Evolutionary conservation across 1,139 yeast genomes (phyloP).

Genomic region (Blastobotrys ciferrii): DNA sequence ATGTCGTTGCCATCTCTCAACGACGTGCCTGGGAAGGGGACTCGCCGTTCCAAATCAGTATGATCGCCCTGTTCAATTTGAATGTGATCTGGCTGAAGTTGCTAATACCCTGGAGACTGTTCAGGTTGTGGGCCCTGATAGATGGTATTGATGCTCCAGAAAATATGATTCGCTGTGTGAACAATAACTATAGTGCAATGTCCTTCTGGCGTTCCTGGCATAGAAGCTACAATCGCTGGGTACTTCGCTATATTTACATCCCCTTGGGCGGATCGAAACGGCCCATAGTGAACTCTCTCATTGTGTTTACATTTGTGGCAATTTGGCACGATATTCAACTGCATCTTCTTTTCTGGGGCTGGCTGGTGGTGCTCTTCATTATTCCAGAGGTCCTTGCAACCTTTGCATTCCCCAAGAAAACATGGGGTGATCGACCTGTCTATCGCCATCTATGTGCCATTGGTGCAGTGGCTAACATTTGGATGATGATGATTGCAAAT

Average conservation of each 20-base stretch:
- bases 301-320: slow-evolving; percentile 96
- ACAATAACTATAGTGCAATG: slow-evolving; percentile 85
- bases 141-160: slow-evolving; percentile 97
- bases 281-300: slow-evolving; percentile 64
- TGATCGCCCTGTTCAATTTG: slow-evolving; percentile 89
- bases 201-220: slow-evolving; percentile 99
- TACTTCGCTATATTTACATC: slow-evolving; percentile 71
- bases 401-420: slow-evolving; percentile 35
- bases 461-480: slow-evolving; percentile 86
- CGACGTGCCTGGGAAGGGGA: slow-evolving; percentile 89
- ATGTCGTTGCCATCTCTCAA: slow-evolving; percentile 89
- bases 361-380: slow-evolving; percentile 84
- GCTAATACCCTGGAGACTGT: slow-evolving; percentile 92
- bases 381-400: slow-evolving; percentile 84
- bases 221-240: slow-evolving; percentile 88
- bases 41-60: slow-evolving; percentile 87
- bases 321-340: slow-evolving; percentile 97
- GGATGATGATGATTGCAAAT: slow-evolving; percentile 99
- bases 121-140: slow-evolving; percentile 84
- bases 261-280: slow-evolving; percentile 85
- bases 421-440: slow-evolving; percentile 51
- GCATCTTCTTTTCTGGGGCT: slow-evolving; percentile 87
- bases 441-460: slow-evolving; percentile 77
- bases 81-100: slow-evolving; percentile 89
- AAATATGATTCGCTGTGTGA: slow-evolving; percentile 95